Percentiles rank a stretch among this genome's conserved stretches.
These are phyloP conservation scores for Rhododendron kiyosumense DNA, from an alignment of 148 eudicot genomes.

Conservation along the genomic window DNA sequence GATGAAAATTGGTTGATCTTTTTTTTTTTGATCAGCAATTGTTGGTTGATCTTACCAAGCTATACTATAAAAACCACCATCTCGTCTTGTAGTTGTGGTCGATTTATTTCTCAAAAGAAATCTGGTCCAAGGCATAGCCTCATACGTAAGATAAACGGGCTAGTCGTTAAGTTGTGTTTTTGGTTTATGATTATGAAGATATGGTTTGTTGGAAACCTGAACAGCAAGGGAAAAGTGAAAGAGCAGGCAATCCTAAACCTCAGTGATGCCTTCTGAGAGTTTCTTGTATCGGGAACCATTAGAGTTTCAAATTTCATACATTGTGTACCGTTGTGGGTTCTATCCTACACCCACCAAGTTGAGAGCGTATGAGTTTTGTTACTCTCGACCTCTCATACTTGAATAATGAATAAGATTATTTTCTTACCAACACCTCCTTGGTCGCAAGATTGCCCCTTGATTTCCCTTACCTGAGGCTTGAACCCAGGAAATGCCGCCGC, in stretches of 20 bases:
- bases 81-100: not conserved
- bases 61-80: not conserved
- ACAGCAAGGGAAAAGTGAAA: not conserved
- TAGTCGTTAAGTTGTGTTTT: not conserved
- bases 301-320: not conserved
- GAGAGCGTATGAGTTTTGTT: not conserved
- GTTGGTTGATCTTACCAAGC: not conserved
- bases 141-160: not conserved
- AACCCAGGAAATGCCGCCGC: not conserved
- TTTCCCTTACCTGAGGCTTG: not conserved
- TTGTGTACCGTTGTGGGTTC: not conserved
- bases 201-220: not conserved
- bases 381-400: not conserved
- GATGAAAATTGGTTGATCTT: not conserved
- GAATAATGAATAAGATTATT: not conserved
- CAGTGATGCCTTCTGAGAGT: not conserved
- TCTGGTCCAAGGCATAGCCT: not conserved
- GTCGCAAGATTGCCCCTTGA: not conserved
- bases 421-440: not conserved
- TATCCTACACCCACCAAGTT: not conserved
- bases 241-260: not conserved
- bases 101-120: not conserved
- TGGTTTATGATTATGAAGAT: not conserved
- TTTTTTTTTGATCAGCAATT: not conserved
- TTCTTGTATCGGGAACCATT: not conserved